Conservation (phyloP, 2,329 filamentous ascomycete species). For the Botrytis porri region DNA sequence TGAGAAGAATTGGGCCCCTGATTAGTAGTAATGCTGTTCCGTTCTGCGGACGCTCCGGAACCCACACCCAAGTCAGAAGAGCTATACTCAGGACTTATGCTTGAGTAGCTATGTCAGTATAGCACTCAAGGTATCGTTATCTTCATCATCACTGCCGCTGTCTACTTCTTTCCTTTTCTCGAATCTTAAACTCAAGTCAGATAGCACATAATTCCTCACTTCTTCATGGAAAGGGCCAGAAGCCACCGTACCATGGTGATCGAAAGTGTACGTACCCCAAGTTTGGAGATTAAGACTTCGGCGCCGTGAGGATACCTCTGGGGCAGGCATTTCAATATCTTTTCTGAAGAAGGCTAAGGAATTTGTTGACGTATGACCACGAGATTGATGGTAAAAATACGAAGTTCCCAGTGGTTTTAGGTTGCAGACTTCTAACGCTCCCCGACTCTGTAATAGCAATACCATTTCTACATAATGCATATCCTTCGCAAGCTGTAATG, state of each 20-base stretch:
- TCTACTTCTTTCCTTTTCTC: neutral
- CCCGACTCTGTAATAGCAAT: neutral
- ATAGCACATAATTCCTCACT: neutral
- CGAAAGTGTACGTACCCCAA: neutral
- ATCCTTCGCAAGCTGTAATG: neutral
- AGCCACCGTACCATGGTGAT: neutral
- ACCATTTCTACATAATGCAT: neutral
- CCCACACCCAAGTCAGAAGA: neutral
- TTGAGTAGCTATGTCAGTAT: neutral
- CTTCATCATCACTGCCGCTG: neutral
- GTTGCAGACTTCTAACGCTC: neutral
- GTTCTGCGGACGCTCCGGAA: too few species aligned
- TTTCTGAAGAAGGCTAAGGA: neutral
- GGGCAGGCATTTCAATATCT: neutral
- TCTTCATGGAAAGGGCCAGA: neutral
- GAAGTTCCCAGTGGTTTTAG: neutral
- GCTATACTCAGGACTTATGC: neutral
- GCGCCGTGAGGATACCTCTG: fast-evolving
- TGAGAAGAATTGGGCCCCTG: too few species aligned
- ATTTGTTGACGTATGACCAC: neutral
- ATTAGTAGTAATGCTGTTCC: too few species aligned
- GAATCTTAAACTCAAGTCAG: neutral
- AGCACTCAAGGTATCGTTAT: neutral
- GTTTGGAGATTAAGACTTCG: neutral
- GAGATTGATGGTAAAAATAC: neutral